Evolutionary conservation across 441 rosid genomes (phyloP), one percentile per base, ranked within the genome.

Genomic region (Euphorbia corollata): DNA sequence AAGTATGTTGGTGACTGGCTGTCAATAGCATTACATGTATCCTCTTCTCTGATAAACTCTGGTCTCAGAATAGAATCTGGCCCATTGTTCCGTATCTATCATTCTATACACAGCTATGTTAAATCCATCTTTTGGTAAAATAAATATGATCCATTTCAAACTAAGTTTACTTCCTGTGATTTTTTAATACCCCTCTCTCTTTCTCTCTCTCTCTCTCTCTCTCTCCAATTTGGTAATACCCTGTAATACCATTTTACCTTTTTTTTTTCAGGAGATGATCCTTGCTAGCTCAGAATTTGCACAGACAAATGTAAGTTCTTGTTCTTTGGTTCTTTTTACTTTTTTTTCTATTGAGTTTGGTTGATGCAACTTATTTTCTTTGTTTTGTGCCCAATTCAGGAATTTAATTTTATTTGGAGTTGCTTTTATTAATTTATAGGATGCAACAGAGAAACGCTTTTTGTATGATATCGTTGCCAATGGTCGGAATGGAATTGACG

Each of bases 391-490:
- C 39, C 64, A 1, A 27, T 57, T 59, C 19, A 61, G 63, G 41
- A 13, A 71, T 61, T 45, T 64, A 32, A 20, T 61, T 38, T 70
- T 67, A 11, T 60, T 50, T 43, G 32, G 50, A 36, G 60, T 45
- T 60, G 19, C 22, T 12, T 43, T 47, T 64, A 19, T 53, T 20
- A 67, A 64, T 62, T 32, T 81, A 69, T 66, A 91, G 96, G 77
- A 74, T 64, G 65, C 76, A 30, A 73, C 50, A 56, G 96, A 85
- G 77, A 92, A 90, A 73, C 84, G 73, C 41, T 89, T 87, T 83
- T 78, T 93, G 77, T 89, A 88, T 81, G 98, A 93, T 72, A 87
- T 93, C 78, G 98, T 93, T 72, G 97, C 98, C 69, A 93, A 93
- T 80, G 98, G 98, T 71, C 86, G 91, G 71, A 93, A 89, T 78